Conservation (phyloP, 2,329 filamentous ascomycete species). For the Xylariaceae sp. region DNA sequence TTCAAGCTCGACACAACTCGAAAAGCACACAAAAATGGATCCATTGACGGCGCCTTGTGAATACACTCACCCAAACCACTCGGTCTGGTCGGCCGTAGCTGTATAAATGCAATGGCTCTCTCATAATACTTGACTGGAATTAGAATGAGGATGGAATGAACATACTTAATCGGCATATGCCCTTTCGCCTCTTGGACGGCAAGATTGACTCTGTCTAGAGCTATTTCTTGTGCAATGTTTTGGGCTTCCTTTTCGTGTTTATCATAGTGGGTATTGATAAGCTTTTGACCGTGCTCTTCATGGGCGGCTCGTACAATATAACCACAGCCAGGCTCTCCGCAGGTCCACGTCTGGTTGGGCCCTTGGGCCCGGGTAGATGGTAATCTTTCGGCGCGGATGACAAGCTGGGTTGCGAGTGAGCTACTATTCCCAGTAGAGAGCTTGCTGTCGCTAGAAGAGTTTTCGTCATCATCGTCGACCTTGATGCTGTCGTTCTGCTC, state of each 20-base stretch:
- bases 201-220: slow-evolving; percentile 42
- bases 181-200: slow-evolving; percentile 56
- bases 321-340: slow-evolving; percentile 59
- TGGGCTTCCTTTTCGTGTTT: slow-evolving; percentile 55
- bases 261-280: slow-evolving; percentile 58
- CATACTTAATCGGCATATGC: slow-evolving; percentile 55
- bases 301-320: slow-evolving; percentile 62
- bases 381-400: slow-evolving; percentile 47
- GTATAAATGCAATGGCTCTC: not conserved
- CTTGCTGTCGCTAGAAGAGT: slow-evolving; percentile 33
- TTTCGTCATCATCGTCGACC: slow-evolving; percentile 16
- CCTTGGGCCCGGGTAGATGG: slow-evolving; percentile 49
- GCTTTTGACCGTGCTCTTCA: slow-evolving; percentile 48
- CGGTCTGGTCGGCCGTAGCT: not conserved
- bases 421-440: slow-evolving; percentile 25
- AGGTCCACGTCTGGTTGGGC: slow-evolving; percentile 62
- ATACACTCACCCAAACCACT: not conserved
- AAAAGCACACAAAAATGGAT: not conserved
- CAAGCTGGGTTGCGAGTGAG: slow-evolving; percentile 31
- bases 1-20: not conserved
- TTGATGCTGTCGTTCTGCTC: slow-evolving; percentile 22
- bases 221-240: slow-evolving; percentile 37
- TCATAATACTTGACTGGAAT: slow-evolving; percentile 31
- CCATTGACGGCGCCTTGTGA: not conserved
- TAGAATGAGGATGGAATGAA: slow-evolving; percentile 34